These are phyloP conservation scores for Sutorius eximius DNA, from an alignment of 1,284 basidiomycete species.

Conservation along the genomic window DNA sequence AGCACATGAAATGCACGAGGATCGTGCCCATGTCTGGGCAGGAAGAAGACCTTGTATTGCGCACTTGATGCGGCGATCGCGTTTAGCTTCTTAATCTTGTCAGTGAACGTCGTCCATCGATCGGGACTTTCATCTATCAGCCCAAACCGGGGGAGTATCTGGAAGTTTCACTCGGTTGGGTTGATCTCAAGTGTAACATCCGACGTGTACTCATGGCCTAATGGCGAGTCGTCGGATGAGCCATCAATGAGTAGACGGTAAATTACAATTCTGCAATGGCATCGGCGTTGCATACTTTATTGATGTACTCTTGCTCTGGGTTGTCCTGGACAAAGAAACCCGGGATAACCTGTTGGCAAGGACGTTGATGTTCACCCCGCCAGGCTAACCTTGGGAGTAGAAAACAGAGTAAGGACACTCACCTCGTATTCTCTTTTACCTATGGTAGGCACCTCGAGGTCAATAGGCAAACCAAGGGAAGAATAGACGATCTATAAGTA, in stretches of 20 bases:
- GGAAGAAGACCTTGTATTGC: slow-evolving; percentile 61
- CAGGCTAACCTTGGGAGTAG: no score
- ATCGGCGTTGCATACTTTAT: neutral
- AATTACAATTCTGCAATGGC: neutral
- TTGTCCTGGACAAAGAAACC: slow-evolving; percentile 15
- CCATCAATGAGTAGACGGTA: neutral
- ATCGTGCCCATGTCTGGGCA: slow-evolving; percentile 63
- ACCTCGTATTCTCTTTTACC: slow-evolving; percentile 1
- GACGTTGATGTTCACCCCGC: neutral
- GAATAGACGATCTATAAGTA: neutral
- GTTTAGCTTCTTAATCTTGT: slow-evolving; percentile 47
- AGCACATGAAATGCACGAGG: no score
- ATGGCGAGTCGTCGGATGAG: neutral
- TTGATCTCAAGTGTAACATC: neutral
- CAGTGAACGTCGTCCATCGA: slow-evolving; percentile 52
- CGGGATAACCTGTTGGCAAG: slow-evolving; percentile 2
- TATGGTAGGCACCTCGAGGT: neutral
- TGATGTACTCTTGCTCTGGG: neutral
- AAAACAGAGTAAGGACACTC: neutral
- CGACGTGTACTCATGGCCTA: neutral
- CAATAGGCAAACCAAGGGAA: no score
- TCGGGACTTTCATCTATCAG: slow-evolving; percentile 41
- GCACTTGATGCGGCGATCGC: slow-evolving; percentile 36
- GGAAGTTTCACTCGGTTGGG: neutral
- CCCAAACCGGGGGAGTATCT: slow-evolving; percentile 64